These are phyloP conservation scores for Paradendryphiella salina DNA, from an alignment of 2,329 filamentous ascomycete genomes.

Conservation along the genomic window DNA sequence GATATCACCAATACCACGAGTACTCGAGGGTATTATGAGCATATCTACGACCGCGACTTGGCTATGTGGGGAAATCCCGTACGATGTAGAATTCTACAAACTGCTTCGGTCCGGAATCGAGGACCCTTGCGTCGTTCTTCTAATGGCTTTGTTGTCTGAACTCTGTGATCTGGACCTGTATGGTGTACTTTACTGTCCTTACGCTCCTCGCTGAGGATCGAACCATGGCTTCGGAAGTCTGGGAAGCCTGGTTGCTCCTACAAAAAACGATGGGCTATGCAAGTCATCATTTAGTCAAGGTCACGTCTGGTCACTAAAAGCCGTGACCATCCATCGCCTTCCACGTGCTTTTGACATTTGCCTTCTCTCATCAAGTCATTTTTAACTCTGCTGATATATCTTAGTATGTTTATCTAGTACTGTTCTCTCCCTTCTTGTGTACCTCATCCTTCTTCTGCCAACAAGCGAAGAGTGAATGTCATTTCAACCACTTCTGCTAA, in stretches of 20 bases:
- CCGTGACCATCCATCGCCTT: too few relatives aligned
- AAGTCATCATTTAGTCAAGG: too few relatives aligned
- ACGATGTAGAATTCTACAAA: constrained; percentile 7
- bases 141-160: constrained; percentile 11
- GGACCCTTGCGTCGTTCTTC: constrained; percentile 7
- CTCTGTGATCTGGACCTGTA: not conserved
- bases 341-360: too few relatives aligned
- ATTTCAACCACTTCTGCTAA: not conserved
- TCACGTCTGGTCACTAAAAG: too few relatives aligned
- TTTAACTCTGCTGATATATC: too few relatives aligned
- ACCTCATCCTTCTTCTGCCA: not conserved
- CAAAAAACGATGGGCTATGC: too few relatives aligned
- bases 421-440: not conserved
- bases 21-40: not conserved
- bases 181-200: not conserved
- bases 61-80: not conserved
- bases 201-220: not conserved
- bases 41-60: not conserved
- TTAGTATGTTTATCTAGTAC: too few relatives aligned
- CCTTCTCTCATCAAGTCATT: too few relatives aligned
- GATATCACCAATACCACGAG: too few relatives aligned
- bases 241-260: not conserved
- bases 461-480: too few relatives aligned
- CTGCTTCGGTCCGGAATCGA: constrained; percentile 9
- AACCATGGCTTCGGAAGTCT: not conserved